phyloP scores from a whole-genome alignment of 148 eudicot genomes.

The Cornus suecica region DNA sequence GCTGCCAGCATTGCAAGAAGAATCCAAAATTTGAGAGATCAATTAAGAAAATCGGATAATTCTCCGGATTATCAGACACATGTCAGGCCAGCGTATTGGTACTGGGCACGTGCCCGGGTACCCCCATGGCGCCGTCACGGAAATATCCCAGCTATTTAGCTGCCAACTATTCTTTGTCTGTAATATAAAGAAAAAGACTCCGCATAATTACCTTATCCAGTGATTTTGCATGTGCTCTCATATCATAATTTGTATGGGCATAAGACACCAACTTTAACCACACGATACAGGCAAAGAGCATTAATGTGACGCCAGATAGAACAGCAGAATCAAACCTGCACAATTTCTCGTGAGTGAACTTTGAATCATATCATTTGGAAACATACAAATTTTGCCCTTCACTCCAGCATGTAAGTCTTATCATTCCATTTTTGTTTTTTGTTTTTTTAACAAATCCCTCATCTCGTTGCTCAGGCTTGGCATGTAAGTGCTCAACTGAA shows the following conservation, averaged over 20 bases:
- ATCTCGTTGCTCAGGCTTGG: neutral
- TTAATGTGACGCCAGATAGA: constrained; percentile 66
- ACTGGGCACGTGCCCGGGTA: too few relatives aligned
- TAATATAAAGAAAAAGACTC: constrained; percentile 8
- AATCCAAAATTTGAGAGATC: too few relatives aligned
- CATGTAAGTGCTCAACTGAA: neutral
- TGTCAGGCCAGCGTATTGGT: too few relatives aligned
- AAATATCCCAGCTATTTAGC: too few relatives aligned
- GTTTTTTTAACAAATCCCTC: neutral
- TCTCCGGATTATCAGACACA: too few relatives aligned
- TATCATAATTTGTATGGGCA: constrained; percentile 86
- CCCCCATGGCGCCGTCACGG: too few relatives aligned
- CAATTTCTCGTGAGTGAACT: constrained; percentile 12
- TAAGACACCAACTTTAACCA: constrained; percentile 94
- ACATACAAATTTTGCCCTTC: neutral
- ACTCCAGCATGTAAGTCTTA: neutral
- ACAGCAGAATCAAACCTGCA: constrained; percentile 94
- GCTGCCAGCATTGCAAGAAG: too few relatives aligned
- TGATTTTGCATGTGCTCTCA: constrained; percentile 66
- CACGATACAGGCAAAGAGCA: constrained; percentile 83
- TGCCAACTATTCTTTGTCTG: neutral
- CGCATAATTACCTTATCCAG: constrained; percentile 47
- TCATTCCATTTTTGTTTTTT: neutral
- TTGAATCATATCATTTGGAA: neutral
- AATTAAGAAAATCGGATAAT: too few relatives aligned